Base-by-base conservation (phyloP, 495 filamentous ascomycete species). In the Talaromyces stipitatus region DNA sequence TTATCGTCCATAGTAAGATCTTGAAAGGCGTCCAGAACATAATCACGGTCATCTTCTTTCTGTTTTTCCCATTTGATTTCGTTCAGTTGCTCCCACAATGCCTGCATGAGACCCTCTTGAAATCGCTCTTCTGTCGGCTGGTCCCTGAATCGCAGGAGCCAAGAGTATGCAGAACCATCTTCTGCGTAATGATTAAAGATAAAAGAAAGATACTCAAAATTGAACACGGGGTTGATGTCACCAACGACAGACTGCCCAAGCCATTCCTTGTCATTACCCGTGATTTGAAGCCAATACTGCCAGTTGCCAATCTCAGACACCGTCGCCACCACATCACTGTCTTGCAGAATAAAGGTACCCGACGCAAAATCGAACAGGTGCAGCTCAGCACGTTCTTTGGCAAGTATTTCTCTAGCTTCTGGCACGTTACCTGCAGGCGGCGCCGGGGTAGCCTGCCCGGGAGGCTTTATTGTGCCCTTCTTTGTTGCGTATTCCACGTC, bases 161-260 rank as follows among this genome's bases (percentile, higher is more conserved):
- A 98, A 0, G 95, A 97, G 68, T 90, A 96, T 6, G 94, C 92
- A 8, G 88, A 86, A 3, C 92, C 91, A 70, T 96, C 89, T 14
- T 86, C 81, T 7, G 85, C 77, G 64, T 95, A 97, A 65, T 96
- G 90, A 66, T 97, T 97, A 79, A 98, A 98, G 66, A 98, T 97
- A 72, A 97, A 97, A 2, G 94, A 97, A 18, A 96, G 77, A 61
- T 90, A 97, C 71, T 97, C 94, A 60, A 96, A 97, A 73, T 97
- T 97, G 78, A 98, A 98, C 30, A 98, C 94, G 0, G 94, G 95
- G 64, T 98, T 98, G 65, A 97, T 88, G 62, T 97, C 95, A 4
- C 86, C 85, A 24, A 89, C 74, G 16, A 98, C 83, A 18, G 84
- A 80, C 61, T 95, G 90, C 22, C 91, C 92, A 7, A 98, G 77